A percentile compares a stretch with the other conserved stretches of the same genome.
phyloP scores from a whole-genome alignment of 2,329 filamentous ascomycete genomes.

The Trichoderma sp. region DNA sequence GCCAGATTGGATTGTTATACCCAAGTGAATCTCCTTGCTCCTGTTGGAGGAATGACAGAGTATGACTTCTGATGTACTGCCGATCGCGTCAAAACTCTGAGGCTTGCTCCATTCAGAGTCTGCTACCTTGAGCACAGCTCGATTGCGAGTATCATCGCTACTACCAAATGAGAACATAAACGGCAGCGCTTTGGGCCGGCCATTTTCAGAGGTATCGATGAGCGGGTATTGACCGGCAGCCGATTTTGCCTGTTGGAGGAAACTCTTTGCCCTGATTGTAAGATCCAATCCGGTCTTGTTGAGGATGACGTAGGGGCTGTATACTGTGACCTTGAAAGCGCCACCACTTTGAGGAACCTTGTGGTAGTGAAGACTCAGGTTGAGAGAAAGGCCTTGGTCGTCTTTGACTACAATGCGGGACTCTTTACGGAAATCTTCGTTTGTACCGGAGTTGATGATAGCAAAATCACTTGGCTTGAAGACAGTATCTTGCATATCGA shows the following conservation, averaged over 20 bases:
- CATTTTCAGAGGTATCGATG: constrained; percentile 51
- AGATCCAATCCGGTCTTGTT: constrained; percentile 94
- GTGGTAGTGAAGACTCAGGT: constrained; percentile 88
- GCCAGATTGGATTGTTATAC: constrained; percentile 85
- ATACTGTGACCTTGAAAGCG: constrained; percentile 93
- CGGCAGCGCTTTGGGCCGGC: constrained; percentile 75
- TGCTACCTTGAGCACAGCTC: constrained; percentile 82
- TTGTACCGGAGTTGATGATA: constrained; percentile 88
- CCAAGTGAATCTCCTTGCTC: constrained; percentile 83
- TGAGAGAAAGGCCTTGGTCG: constrained; percentile 75
- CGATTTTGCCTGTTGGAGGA: constrained; percentile 79
- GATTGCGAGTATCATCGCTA: constrained; percentile 87
- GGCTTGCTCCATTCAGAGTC: constrained; percentile 96
- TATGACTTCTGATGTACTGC: constrained; percentile 86
- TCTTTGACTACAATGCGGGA: constrained; percentile 81
- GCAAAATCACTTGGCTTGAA: constrained; percentile 96
- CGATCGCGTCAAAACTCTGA: constrained; percentile 96
- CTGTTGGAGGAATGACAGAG: constrained; percentile 78
- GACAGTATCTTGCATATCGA: constrained; percentile 94
- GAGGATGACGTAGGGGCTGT: constrained; percentile 90
- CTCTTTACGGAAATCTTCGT: constrained; percentile 88
- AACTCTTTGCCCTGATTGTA: constrained; percentile 84
- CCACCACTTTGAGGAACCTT: constrained; percentile 89
- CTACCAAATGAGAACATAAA: constrained; percentile 95
- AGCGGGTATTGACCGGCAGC: constrained; percentile 79